These are phyloP conservation scores for Mortierella sp. DNA, from an alignment of 371 early-diverging fungal species.

Conservation along the genomic window DNA sequence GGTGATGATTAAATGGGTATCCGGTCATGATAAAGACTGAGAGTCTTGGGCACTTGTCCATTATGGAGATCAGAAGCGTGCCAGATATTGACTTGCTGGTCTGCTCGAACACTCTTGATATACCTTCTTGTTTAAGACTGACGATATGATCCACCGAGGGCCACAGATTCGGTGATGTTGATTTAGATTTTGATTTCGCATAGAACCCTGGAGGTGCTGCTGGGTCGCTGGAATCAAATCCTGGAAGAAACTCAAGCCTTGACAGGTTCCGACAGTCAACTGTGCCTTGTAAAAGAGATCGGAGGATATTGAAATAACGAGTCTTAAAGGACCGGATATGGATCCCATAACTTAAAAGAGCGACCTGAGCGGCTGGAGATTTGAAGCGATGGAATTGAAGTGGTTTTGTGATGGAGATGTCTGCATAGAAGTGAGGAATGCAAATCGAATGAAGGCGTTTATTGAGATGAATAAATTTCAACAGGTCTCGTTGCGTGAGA, in stretches of 20 bases:
- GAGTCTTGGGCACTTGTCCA: slow-evolving; percentile 32
- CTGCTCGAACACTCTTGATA: too few relatives aligned
- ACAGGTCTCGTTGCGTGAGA: slow-evolving; percentile 27
- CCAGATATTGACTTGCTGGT: too few relatives aligned
- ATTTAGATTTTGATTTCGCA: too few relatives aligned
- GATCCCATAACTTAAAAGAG: slow-evolving; percentile 8
- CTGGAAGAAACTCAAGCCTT: slow-evolving; percentile 27
- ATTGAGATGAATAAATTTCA: slow-evolving; percentile 16
- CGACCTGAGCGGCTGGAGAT: not conserved
- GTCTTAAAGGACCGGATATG: slow-evolving; percentile 26
- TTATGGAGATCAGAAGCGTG: too few relatives aligned
- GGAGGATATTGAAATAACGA: slow-evolving; percentile 12
- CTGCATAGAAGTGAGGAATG: slow-evolving; percentile 24
- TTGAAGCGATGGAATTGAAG: slow-evolving; percentile 24
- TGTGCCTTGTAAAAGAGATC: not conserved
- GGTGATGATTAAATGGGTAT: slow-evolving; percentile 38
- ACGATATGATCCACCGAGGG: too few relatives aligned
- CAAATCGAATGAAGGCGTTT: slow-evolving; percentile 13
- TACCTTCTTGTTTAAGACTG: too few relatives aligned
- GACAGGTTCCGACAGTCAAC: slow-evolving; percentile 16
- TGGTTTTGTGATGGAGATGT: slow-evolving; percentile 12
- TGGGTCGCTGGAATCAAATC: slow-evolving; percentile 19
- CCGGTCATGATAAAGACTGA: slow-evolving; percentile 24
- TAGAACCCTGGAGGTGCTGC: slow-evolving; percentile 4
- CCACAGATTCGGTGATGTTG: too few relatives aligned